Evolutionary conservation across 2,329 filamentous ascomycete genomes (phyloP), one percentile per base, ranked within the genome.

Genomic region (Diplodia corticola): DNA sequence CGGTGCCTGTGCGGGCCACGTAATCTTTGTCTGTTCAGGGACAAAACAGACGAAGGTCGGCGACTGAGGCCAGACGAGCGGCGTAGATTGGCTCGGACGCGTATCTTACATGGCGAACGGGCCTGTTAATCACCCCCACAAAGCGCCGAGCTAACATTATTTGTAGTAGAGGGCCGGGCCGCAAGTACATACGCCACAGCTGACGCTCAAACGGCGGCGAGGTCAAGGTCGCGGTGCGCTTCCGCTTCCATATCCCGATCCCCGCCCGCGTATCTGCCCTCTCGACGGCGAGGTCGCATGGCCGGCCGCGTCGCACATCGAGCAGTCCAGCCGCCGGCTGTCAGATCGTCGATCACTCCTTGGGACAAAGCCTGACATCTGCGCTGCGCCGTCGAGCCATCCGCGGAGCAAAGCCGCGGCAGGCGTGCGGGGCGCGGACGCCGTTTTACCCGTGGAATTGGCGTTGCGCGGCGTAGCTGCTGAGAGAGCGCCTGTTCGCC

Each of bases 221-320:
- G n/a, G n/a, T n/a, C n/a, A n/a, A 61, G 55, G 33, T 12, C 33
- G 33, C 48, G 55, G 33, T 44, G 20, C 53, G 40, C 53, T 57
- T 57, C 53, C 57, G 57, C 44, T 49, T 61, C 40, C 57, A 61
- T 61, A 61, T n/a, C n/a, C 57, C 57, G 57, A 61, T 46, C 57
- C n/a, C 57, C 55, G 24, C 55, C 13, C 55, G 37, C 40, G 17
- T 37, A 48, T 61, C 57, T 46, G 22, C 57, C 6, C 17, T 4
- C 26, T 15, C 30, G 30, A 22, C 55, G 26, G 37, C 55, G 37
- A 33, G 57, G 57, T 35, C 57, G 57, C 57, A 61, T 46, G 40
- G 4, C 24, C 44, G 57, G 57, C 57, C 57, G 57, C 57, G 57
- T 61, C 44, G 57, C 57, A 61, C 30, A 44, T 35, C 54, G 33